Evolutionary conservation across 192 early-diverging fungal species (phyloP), one percentile per base, ranked within the genome.

Genomic region (Tieghemiomyces parasiticus): DNA sequence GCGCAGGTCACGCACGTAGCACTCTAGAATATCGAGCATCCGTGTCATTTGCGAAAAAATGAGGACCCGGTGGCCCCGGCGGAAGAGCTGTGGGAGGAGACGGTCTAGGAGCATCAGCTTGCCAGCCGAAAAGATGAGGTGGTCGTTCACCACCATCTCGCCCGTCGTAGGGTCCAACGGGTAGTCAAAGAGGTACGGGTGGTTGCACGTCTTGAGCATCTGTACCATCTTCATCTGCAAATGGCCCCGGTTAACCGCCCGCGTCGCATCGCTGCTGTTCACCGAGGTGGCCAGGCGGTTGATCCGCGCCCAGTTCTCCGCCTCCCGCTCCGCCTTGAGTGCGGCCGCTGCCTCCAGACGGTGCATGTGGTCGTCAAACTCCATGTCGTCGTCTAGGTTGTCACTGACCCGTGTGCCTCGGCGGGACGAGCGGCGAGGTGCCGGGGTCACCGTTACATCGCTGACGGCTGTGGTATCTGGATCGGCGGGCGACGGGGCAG

Each of bases 131-230:
- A 75, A 70, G 26, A 93, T 80, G 20, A 90, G 64, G 30, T 80
- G 77, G 59, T 78, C 63, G 22, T 73, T 69, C 4, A 73, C 66
- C 4, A 74, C 77, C 4, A 81, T 81, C 42, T 65, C 82, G 24
- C 75, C 80, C 1, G 85, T 83, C 4, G 65, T 62, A 1, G 81
- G 76, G 63, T 88, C 84, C 45, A 81, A 62, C 1, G 83, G 85
- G 69, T 89, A 84, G 48, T 89, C 81, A 64, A 95, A 94, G 14
- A 96, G 70, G 62, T 89, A 98, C 12, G 95, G 93, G 68, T 98
- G 95, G 67, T 95, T 92, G 74, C 95, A 98, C 49, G 89, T 78
- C 66, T 96, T 96, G 58, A 93, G 88, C 32, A 95, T 73, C 66
- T 96, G 93, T 87, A 96, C 89, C 38, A 87, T 76, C 56, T 71